These are phyloP conservation scores for Stellera chamaejasme DNA, from an alignment of 345 rosid species.

Conservation along the genomic window DNA sequence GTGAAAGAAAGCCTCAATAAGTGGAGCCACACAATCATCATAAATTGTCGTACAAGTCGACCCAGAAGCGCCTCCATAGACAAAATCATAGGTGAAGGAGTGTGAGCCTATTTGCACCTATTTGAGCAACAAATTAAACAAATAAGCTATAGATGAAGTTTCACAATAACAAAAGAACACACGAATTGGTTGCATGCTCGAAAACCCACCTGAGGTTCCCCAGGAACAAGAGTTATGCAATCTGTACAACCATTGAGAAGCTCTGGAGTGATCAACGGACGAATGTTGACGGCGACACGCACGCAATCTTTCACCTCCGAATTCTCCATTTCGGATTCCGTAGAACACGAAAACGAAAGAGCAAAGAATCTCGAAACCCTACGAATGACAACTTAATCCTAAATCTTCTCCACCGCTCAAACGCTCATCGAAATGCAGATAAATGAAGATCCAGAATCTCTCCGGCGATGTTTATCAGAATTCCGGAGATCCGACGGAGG, in stretches of 20 bases:
- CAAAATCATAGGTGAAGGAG: conserved; percentile 72
- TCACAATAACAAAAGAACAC: not conserved
- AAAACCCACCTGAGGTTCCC: conserved; percentile 73
- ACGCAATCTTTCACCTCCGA: conserved; percentile 56
- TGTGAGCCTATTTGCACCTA: conserved; percentile 93
- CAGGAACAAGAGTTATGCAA: conserved; percentile 75
- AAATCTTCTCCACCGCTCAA: conserved; percentile 6
- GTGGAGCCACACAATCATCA: conserved; percentile 72
- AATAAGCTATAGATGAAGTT: not conserved
- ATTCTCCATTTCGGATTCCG: conserved; percentile 36
- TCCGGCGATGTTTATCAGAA: conserved; percentile 1
- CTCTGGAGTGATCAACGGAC: conserved; percentile 85
- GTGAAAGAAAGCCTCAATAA: conserved; percentile 73
- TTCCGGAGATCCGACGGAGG: conserved; percentile 10
- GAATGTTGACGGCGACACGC: conserved; percentile 78
- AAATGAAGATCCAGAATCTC: conserved; percentile 4
- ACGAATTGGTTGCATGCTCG: not conserved
- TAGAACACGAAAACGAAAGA: not conserved
- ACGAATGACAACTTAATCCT: conserved; percentile 1
- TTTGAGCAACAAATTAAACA: not conserved
- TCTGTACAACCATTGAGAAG: conserved; percentile 82
- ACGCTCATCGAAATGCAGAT: not conserved
- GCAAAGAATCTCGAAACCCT: not conserved
- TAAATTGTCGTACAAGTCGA: conserved; percentile 42
- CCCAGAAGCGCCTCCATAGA: conserved; percentile 42